A percentile compares a stretch with the other conserved stretches of the same genome.
Conservation (phyloP, 768 basidiomycete genomes). For the Suillus variegatus region DNA sequence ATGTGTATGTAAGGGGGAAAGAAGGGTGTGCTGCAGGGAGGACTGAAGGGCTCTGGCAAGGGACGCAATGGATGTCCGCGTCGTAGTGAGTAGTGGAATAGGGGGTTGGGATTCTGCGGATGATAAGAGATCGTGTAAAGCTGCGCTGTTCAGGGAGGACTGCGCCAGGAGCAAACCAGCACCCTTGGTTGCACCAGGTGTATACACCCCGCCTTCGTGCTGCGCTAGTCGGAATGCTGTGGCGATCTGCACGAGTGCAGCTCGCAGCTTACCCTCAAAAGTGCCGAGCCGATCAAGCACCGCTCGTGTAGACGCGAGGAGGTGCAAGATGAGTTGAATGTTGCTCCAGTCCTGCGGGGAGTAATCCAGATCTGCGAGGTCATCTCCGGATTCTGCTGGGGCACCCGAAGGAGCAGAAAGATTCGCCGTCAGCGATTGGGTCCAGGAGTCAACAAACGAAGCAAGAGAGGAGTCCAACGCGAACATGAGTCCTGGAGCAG, state of each 20-base stretch:
- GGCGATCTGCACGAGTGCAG: slow-evolving; percentile 58
- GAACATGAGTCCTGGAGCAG: slow-evolving; percentile 67
- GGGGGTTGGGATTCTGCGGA: slow-evolving; percentile 38
- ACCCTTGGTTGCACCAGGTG: slow-evolving; percentile 64
- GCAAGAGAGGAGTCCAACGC: slow-evolving; percentile 73
- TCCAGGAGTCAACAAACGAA: slow-evolving; percentile 69
- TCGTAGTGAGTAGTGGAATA: slow-evolving; percentile 48
- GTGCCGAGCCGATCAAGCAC: slow-evolving; percentile 64
- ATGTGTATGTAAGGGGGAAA: slow-evolving; percentile 77
- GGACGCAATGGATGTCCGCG: slow-evolving; percentile 54
- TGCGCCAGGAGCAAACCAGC: slow-evolving; percentile 76
- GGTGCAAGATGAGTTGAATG: slow-evolving; percentile 80
- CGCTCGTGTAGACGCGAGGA: slow-evolving; percentile 77
- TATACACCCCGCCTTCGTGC: slow-evolving; percentile 50
- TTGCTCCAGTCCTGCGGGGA: slow-evolving; percentile 85
- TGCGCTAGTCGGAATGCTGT: slow-evolving; percentile 58
- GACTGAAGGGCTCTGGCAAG: slow-evolving; percentile 77
- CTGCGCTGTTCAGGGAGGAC: slow-evolving; percentile 77
- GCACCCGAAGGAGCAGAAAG: slow-evolving; percentile 27
- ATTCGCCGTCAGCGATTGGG: slow-evolving; percentile 46
- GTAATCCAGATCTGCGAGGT: slow-evolving; percentile 83
- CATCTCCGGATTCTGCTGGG: slow-evolving; percentile 47
- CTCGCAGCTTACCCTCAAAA: slow-evolving; percentile 73
- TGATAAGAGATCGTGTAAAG: slow-evolving; percentile 62
- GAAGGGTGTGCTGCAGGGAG: slow-evolving; percentile 78